Evolutionary conservation across 106 monocot genomes (phyloP).

Genomic region (Allium sativum): DNA sequence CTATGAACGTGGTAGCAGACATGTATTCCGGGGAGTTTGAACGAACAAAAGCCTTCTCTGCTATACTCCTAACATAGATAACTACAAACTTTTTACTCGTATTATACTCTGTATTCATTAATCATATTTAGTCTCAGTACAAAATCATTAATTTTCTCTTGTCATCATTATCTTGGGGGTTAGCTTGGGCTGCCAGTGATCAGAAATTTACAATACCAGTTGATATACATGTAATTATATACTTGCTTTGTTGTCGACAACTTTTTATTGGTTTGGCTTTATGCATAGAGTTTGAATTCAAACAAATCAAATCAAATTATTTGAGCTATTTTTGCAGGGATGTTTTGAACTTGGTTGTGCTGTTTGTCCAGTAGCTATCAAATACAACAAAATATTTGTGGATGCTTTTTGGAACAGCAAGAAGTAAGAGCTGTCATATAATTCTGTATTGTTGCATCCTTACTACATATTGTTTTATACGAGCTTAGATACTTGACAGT

Average conservation of each 20-base stretch:
- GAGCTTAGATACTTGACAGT: not conserved
- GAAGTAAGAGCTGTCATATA: conserved; percentile 40
- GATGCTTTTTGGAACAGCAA: conserved; percentile 99
- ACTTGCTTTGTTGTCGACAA: not conserved
- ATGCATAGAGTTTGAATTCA: not conserved
- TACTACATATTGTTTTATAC: not conserved
- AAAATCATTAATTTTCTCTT: too few relatives aligned
- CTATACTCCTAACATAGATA: too few relatives aligned
- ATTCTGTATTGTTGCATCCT: not conserved
- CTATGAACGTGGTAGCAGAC: too few relatives aligned
- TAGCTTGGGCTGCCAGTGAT: too few relatives aligned
- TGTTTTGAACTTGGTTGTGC: conserved; percentile 98
- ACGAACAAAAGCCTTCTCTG: too few relatives aligned
- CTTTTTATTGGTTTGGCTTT: not conserved
- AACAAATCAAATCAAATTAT: not conserved
- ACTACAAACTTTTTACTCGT: too few relatives aligned
- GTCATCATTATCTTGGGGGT: too few relatives aligned
- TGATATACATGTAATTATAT: too few relatives aligned
- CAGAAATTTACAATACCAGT: too few relatives aligned
- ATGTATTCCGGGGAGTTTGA: too few relatives aligned
- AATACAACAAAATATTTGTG: conserved; percentile 98
- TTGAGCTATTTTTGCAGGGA: conserved; percentile 36
- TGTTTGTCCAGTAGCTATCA: conserved; percentile 94
- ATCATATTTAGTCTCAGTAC: too few relatives aligned
- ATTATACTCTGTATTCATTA: too few relatives aligned